phyloP scores from a whole-genome alignment of 306 rosid species.

The Sphenostylis stenocarpa region DNA sequence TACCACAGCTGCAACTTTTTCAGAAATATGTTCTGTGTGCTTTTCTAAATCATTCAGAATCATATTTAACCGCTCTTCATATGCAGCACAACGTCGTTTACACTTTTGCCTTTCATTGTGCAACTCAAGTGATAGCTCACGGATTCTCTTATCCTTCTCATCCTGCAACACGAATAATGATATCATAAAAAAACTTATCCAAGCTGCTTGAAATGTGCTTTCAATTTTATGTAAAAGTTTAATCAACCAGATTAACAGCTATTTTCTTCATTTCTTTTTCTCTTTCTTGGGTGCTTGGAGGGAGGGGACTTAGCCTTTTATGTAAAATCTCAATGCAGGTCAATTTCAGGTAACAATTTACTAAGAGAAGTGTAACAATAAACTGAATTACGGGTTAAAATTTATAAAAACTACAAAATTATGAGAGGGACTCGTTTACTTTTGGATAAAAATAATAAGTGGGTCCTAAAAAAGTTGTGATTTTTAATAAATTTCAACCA shows the following conservation, averaged over 20 bases:
- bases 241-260: not conserved
- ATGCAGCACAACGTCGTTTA: slow-evolving; percentile 71
- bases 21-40: slow-evolving; percentile 67
- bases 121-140: slow-evolving; percentile 61
- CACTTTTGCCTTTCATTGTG: slow-evolving; percentile 69
- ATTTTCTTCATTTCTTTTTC: not conserved
- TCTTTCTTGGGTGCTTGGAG: not conserved
- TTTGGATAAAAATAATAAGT: not conserved
- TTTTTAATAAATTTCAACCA: not conserved
- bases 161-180: slow-evolving; percentile 44
- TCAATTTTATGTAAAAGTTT: not conserved
- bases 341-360: not conserved
- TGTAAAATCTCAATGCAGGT: not conserved
- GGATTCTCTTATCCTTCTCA: slow-evolving; percentile 75
- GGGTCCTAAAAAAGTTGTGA: not conserved
- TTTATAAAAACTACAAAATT: not conserved
- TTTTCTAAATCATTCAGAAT: slow-evolving; percentile 59
- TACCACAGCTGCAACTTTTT: slow-evolving; percentile 58
- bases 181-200: slow-evolving; percentile 5
- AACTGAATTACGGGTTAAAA: not conserved
- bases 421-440: not conserved
- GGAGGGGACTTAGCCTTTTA: not conserved
- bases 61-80: slow-evolving; percentile 59
- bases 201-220: not conserved
- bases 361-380: not conserved